Evolutionary conservation across 2,329 filamentous ascomycete genomes (phyloP).

Genomic region (Drechmeria coniospora): DNA sequence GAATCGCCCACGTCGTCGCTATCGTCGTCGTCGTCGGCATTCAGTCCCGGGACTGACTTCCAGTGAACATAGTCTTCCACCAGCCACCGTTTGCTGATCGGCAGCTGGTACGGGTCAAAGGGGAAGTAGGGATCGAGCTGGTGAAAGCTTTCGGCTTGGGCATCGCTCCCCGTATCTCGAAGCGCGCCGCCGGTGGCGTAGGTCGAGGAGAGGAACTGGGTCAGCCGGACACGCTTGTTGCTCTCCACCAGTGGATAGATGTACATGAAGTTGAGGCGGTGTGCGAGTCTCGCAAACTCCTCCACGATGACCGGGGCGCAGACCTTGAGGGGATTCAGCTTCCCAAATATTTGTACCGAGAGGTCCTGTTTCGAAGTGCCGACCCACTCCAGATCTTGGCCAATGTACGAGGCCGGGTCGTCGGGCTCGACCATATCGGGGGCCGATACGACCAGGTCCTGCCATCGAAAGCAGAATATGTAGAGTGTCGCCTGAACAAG

Average conservation of each 20-base stretch:
- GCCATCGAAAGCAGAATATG: slow-evolving; percentile 97
- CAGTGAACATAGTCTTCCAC: slow-evolving; percentile 72
- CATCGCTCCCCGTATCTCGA: slow-evolving; percentile 29
- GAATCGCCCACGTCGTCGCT: slow-evolving; percentile 38
- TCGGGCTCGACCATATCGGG: slow-evolving; percentile 46
- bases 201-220: slow-evolving; percentile 46
- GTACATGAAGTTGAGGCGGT: slow-evolving; percentile 78
- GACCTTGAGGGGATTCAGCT: slow-evolving; percentile 88
- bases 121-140: slow-evolving; percentile 92
- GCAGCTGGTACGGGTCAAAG: slow-evolving; percentile 90
- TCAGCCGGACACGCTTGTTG: slow-evolving; percentile 79
- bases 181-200: slow-evolving; percentile 39
- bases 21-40: slow-evolving; percentile 39
- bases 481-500: slow-evolving; percentile 82
- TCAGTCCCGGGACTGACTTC: slow-evolving; percentile 57
- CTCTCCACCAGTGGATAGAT: slow-evolving; percentile 76
- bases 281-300: slow-evolving; percentile 78
- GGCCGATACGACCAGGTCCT: slow-evolving; percentile 58
- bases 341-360: slow-evolving; percentile 65
- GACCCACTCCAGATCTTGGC: slow-evolving; percentile 66
- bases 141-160: slow-evolving; percentile 59
- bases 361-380: slow-evolving; percentile 59
- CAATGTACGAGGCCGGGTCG: slow-evolving; percentile 42
- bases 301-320: slow-evolving; percentile 81
- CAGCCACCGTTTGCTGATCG: slow-evolving; percentile 75